Base-by-base conservation (phyloP, 495 filamentous ascomycete species). In the Astrothelium macrocarpum region DNA sequence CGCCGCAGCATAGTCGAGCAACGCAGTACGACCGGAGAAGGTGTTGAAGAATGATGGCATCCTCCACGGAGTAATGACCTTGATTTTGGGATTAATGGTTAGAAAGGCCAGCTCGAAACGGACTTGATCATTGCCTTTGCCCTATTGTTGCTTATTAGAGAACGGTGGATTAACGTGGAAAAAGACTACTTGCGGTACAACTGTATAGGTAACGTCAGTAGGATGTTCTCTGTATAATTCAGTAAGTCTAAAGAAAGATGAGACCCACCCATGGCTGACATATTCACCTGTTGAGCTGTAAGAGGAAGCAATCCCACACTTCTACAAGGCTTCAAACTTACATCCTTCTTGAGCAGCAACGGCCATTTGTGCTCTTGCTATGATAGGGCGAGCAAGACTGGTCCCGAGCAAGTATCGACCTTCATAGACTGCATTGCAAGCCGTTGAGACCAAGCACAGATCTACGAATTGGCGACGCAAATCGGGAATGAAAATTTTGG, bases 111-210 rank as follows among this genome's bases (percentile, higher is more conserved):
- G 80, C 72, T 91, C 88, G 78, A 95, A 94, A 70, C 90, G 84
- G 64, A 95, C 88, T 75, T 91, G 87, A 74, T 93, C 89, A 71
- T 92, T 91, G 68, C 89, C 90, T 76, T 93, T 92, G 66, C 90
- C 90, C 45, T 49, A 20, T 5, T 5, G 5, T 5, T 39, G 14
- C 5, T 39, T 39, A 14, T 39, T 14, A 39, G 34, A n/a, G n/a
- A n/a, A n/a, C n/a, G n/a, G n/a, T n/a, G n/a, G n/a, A n/a, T n/a
- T n/a, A n/a, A n/a, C n/a, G n/a, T n/a, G n/a, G n/a, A n/a, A n/a
- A n/a, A n/a, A n/a, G n/a, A n/a, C n/a, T n/a, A n/a, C n/a, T n/a
- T n/a, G n/a, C n/a, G n/a, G n/a, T n/a, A n/a, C n/a, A n/a, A n/a
- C n/a, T n/a, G n/a, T n/a, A n/a, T n/a, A n/a, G n/a, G n/a, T n/a